Evolutionary conservation across 2,329 filamentous ascomycete genomes (phyloP).

Genomic region (Aspergillus neotritici): DNA sequence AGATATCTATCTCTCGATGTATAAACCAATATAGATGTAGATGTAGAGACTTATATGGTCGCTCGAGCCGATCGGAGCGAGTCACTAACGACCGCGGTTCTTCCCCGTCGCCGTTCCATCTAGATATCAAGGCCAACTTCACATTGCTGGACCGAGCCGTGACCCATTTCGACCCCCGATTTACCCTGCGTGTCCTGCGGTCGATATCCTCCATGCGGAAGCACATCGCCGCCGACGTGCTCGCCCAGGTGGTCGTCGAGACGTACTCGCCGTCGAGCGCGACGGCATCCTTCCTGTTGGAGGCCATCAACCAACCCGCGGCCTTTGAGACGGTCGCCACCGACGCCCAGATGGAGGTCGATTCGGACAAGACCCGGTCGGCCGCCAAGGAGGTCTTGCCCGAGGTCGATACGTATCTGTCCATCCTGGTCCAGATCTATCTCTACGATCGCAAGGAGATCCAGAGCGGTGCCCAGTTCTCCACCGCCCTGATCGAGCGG

Average conservation of each 20-base stretch:
- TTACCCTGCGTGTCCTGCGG: constrained; percentile 86
- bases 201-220: constrained; percentile 96
- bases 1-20: too few relatives aligned
- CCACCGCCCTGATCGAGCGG: constrained; percentile 72
- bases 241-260: constrained; percentile 73
- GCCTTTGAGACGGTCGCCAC: constrained; percentile 56
- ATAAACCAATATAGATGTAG: too few relatives aligned
- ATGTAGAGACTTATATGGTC: too few relatives aligned
- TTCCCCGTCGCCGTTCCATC: background rate
- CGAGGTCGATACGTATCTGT: constrained; percentile 83
- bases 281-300: constrained; percentile 64
- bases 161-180: constrained; percentile 86
- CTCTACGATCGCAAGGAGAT: constrained; percentile 80
- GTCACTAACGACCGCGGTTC: constrained; percentile 4
- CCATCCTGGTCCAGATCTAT: constrained; percentile 79
- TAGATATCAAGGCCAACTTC: constrained; percentile 95
- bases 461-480: constrained; percentile 77
- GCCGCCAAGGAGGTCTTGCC: constrained; percentile 69
- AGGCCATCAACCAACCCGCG: constrained; percentile 62
- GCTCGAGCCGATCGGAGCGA: background rate
- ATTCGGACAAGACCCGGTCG: constrained; percentile 62
- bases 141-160: constrained; percentile 86
- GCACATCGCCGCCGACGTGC: constrained; percentile 73
- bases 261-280: constrained; percentile 66
- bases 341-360: constrained; percentile 66